phyloP scores from a whole-genome alignment of 495 filamentous ascomycete genomes.

The Aspergillus steynii region DNA sequence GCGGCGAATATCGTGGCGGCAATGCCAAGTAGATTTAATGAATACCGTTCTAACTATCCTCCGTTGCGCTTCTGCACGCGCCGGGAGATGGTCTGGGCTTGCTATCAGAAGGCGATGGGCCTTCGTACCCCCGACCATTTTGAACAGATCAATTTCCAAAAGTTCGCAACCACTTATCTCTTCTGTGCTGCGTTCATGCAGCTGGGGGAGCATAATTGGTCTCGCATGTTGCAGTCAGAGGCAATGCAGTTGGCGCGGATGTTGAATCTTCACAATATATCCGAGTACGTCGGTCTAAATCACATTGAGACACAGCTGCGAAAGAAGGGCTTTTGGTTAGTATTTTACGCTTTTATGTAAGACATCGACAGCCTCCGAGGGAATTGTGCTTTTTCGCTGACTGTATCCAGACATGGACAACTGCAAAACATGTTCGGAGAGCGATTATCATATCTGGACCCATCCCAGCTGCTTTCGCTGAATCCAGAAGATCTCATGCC shows the following conservation, averaged over 20 bases:
- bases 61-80: constrained; percentile 20
- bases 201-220: constrained; percentile 26
- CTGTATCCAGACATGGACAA: constrained; percentile 17
- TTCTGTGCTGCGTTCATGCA: constrained; percentile 22
- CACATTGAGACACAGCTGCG: constrained; percentile 41
- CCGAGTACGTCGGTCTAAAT: constrained; percentile 23
- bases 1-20: constrained; percentile 26
- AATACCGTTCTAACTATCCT: constrained; percentile 11
- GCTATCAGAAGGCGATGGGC: constrained; percentile 16
- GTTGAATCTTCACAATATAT: constrained; percentile 22
- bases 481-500: constrained; percentile 26
- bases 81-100: constrained; percentile 23
- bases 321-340: constrained; percentile 41
- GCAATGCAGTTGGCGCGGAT: constrained; percentile 27
- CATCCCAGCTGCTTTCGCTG: constrained; percentile 16
- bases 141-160: constrained; percentile 27
- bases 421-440: constrained; percentile 23
- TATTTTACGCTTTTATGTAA: constrained; percentile 28
- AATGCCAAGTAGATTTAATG: constrained; percentile 19
- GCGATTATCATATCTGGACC: constrained; percentile 23
- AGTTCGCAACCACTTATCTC: constrained; percentile 25
- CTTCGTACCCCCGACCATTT: constrained; percentile 20
- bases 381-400: too few relatives aligned
- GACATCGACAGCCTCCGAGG: background rate
- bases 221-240: constrained; percentile 26